Base-by-base conservation (phyloP, 495 filamentous ascomycete genomes). In the Daldinia loculata region DNA sequence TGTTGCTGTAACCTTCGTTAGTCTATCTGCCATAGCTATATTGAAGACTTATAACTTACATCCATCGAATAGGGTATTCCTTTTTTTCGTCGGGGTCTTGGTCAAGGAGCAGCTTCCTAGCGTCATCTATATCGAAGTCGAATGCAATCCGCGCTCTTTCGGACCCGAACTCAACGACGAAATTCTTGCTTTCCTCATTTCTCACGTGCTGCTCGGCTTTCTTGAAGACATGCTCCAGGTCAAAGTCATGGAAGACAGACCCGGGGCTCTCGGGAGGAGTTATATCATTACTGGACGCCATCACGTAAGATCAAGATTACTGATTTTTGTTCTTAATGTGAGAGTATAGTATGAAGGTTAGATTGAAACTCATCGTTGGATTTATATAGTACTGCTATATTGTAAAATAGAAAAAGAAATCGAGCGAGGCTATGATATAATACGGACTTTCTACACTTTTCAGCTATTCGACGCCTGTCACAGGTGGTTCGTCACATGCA, bases 121-220 rank as follows among this genome's bases (percentile, higher is more conserved):
- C 62, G 12, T 89, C 82, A 0, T 76, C 68, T 0, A 74, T 67
- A 0, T 79, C 71, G 32, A 93, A 66, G 75, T 94, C 81, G 36
- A 88, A 86, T 4, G 87, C 88, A 69, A 88, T 88, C 71, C 80
- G 87, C 15, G 90, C 89, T 68, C 84, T 81, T 11, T 89, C 82
- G 24, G 84, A 84, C 32, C 90, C 88, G 77, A 93, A 93, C 60
- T 93, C 89, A 14, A 94, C 81, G 19, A 91, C 86, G 71, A 94
- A 93, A 69, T 90, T 93, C 12, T 64, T 75, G 4, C 87, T 88
- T 3, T 75, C 63, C 19, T 77, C 66, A n/a, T 81, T 70, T 36
- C 76, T 56, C 1, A 86, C 75, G 17, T 76, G 74, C 5, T 66
- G 45, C 60, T 84, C 73, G 48, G 81, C 81, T 6, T 74, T 32